A percentile compares a stretch with the other conserved stretches of the same genome.
phyloP scores from a whole-genome alignment of 805 yeast genomes.

The Candida qinlingensis region DNA sequence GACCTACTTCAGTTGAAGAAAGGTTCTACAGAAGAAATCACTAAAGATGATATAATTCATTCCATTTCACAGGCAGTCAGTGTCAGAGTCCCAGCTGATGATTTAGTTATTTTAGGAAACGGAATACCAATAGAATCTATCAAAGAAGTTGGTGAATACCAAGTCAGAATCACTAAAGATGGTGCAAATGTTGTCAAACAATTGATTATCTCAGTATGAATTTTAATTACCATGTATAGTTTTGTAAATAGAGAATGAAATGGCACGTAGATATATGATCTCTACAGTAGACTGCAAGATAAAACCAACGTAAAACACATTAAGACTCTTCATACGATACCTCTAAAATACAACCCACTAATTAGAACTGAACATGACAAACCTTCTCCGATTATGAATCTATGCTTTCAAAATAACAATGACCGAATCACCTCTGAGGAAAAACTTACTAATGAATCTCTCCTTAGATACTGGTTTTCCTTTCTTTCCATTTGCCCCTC shows the following conservation, averaged over 20 bases:
- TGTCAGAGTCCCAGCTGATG: conserved; percentile 16
- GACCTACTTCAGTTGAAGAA: conserved; percentile 5
- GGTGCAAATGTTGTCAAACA: conserved; percentile 14
- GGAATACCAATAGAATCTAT: conserved; percentile 9
- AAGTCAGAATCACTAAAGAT: conserved; percentile 13
- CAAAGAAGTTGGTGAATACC: conserved; percentile 15
- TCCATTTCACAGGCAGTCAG: conserved; percentile 11
- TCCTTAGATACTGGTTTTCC: conserved; percentile 63
- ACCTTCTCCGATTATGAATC: background rate
- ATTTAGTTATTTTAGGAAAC: conserved; percentile 9
- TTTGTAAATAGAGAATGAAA: conserved; percentile 1
- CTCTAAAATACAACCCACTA: too few relatives aligned
- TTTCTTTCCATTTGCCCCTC: conserved; percentile 62
- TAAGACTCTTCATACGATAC: background rate
- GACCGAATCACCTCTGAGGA: conserved; percentile 93
- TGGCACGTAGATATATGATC: background rate
- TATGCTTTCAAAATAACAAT: conserved; percentile 64
- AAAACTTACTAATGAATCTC: conserved; percentile 83
- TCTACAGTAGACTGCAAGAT: background rate
- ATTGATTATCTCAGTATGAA: conserved; percentile 10
- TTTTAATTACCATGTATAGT: background rate
- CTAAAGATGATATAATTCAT: conserved; percentile 10
- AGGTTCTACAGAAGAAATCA: conserved; percentile 3
- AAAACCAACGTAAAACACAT: background rate
- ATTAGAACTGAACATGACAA: background rate